Evolutionary conservation across 768 basidiomycete genomes (phyloP), one percentile per base, ranked within the genome.

Genomic region (Leccinum truebloodii): DNA sequence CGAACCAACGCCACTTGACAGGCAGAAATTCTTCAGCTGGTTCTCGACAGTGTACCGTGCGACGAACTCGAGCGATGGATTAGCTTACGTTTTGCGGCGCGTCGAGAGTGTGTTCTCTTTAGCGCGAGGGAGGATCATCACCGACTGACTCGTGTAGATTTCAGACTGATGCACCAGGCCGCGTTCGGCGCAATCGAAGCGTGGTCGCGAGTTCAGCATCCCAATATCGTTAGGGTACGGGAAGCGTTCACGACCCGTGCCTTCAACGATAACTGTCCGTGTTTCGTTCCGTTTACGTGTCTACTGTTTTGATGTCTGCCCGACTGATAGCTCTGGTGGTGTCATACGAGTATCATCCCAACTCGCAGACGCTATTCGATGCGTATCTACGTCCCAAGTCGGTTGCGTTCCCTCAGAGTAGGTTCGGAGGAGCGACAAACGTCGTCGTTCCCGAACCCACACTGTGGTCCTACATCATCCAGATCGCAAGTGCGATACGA

Each of bases 171-270:
- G 67, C 86, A 92, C 64, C 92, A 93, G 68, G 78, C 81, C 22
- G 95, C 96, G 1, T 95, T 99, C 67, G 77, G 76, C 13, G 76
- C 86, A 9, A 88, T 98, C 51, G 95, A 97, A 64, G 78, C 85
- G 16, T 99, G 97, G 97, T 85, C 86, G 1, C 80, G 83, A 49
- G 79, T 98, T 58, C 83, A 79, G 18, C 96, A 98, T 76, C 95
- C 97, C 1, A 88, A 84, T 63, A 88, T 99, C 61, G 86, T 96
- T 16, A 74, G 84, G 9, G 78, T 98, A 22, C 83, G 85, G 53
- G 97, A 98, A 72, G 97, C 96, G 0, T 98, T 99, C 77, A 98
- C 97, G 0, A 96, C 96, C 0, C 83, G 88, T 30, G 86, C 91
- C 1, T 99, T 99, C 73, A 86, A 87, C 57, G 97, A 98, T 71